Evolutionary conservation across 1,284 basidiomycete genomes (phyloP).

Genomic region (Naganishia albida): DNA sequence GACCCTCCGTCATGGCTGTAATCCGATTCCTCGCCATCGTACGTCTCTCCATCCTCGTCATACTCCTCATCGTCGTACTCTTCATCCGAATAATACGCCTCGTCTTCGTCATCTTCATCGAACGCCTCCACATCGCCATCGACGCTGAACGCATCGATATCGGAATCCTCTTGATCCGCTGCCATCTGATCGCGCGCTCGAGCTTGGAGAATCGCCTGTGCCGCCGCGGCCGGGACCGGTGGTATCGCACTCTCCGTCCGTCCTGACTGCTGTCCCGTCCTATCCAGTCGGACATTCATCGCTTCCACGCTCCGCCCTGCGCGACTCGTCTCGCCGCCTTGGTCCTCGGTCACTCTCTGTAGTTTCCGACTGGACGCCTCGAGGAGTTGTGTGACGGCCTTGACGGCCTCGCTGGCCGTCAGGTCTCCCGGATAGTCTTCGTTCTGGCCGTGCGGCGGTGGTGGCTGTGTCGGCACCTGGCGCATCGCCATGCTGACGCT

Average conservation of each 20-base stretch:
- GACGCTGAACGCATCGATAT: constrained; percentile 20
- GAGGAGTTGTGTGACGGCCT: constrained; percentile 22
- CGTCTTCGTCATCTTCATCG: constrained; percentile 24
- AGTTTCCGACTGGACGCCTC: constrained; percentile 26
- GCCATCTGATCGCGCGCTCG: constrained; percentile 6
- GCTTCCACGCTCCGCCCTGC: neutral
- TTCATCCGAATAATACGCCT: constrained; percentile 26
- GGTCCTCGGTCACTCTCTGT: constrained; percentile 24
- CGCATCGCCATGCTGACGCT: constrained; percentile 3
- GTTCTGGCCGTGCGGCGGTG: neutral
- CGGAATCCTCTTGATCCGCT: constrained; percentile 21
- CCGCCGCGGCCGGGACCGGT: constrained; percentile 2
- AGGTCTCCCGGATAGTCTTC: constrained; percentile 14
- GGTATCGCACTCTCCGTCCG: neutral
- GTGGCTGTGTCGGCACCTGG: neutral
- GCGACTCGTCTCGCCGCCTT: constrained; percentile 5
- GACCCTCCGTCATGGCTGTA: constrained; percentile 10
- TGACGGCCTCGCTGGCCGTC: constrained; percentile 26
- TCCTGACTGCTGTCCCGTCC: neutral
- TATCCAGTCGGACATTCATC: constrained; percentile 6
- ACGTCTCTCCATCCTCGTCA: constrained; percentile 21
- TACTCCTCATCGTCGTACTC: constrained; percentile 30
- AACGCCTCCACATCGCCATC: constrained; percentile 21
- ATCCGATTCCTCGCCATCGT: constrained; percentile 17
- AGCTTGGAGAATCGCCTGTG: constrained; percentile 9